These are phyloP conservation scores for Aureobasidium melanogenum DNA, from an alignment of 2,329 filamentous ascomycete genomes.

Conservation along the genomic window DNA sequence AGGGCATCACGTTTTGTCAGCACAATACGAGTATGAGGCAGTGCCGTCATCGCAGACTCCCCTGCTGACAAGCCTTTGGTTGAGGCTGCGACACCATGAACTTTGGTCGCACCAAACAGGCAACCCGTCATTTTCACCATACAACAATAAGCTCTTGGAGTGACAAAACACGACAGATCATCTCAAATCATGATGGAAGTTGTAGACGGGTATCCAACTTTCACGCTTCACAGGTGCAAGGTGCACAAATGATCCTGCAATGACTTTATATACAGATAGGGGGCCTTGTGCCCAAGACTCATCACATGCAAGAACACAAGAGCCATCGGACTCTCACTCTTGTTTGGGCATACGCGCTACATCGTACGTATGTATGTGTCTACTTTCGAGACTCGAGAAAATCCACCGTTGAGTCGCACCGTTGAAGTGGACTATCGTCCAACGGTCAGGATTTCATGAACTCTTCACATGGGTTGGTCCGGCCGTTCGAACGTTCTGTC, in stretches of 20 bases:
- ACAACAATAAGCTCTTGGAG: neutral
- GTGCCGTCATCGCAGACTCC: neutral
- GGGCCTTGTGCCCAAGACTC: no score
- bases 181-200: neutral
- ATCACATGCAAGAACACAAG: neutral
- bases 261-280: neutral
- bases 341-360: neutral
- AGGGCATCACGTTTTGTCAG: neutral
- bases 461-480: conserved; percentile 2
- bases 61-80: neutral
- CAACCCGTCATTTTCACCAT: neutral
- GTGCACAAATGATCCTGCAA: neutral
- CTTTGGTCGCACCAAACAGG: neutral
- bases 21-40: neutral
- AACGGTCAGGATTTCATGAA: conserved; percentile 4
- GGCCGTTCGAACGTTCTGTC: neutral
- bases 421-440: neutral
- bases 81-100: neutral
- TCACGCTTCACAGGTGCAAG: neutral
- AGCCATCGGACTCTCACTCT: neutral
- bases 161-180: neutral
- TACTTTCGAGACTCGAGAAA: neutral
- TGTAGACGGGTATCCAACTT: neutral
- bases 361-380: neutral
- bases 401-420: neutral